Evolutionary conservation across 2,329 filamentous ascomycete species (phyloP).

Genomic region (Fusarium humuli): DNA sequence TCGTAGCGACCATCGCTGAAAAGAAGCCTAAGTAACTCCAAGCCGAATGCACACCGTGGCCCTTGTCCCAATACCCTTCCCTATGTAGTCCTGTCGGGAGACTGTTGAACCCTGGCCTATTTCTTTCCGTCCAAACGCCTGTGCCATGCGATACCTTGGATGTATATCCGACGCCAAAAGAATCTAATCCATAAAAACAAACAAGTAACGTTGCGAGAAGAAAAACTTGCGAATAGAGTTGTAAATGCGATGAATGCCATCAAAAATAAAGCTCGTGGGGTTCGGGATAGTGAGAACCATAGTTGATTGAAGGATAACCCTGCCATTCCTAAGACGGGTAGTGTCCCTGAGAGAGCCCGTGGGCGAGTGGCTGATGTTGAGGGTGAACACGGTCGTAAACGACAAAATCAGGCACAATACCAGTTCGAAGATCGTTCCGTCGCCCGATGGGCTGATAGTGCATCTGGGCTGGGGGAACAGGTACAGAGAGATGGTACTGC

Average conservation of each 20-base stretch:
- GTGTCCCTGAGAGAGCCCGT: constrained; percentile 47
- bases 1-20: constrained; percentile 16
- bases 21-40: constrained; percentile 32
- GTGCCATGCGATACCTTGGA: constrained; percentile 46
- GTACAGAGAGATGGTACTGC: constrained; percentile 71
- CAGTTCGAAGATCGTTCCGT: constrained; percentile 73
- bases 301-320: constrained; percentile 22
- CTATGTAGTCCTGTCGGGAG: constrained; percentile 21
- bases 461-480: constrained; percentile 77
- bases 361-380: constrained; percentile 38
- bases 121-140: constrained; percentile 47
- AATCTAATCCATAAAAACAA: constrained; percentile 32
- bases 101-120: constrained; percentile 27
- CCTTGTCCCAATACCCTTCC: constrained; percentile 23
- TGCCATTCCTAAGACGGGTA: constrained; percentile 53
- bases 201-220: constrained; percentile 32
- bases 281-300: not conserved
- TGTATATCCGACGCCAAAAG: constrained; percentile 43
- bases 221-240: constrained; percentile 8
- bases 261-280: constrained; percentile 4
- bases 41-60: constrained; percentile 33
- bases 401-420: constrained; percentile 75
- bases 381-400: constrained; percentile 51
- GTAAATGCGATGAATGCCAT: constrained; percentile 8
- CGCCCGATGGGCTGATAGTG: constrained; percentile 84